phyloP scores from a whole-genome alignment of 1,284 basidiomycete species.

The Pseudozyma sp. region DNA sequence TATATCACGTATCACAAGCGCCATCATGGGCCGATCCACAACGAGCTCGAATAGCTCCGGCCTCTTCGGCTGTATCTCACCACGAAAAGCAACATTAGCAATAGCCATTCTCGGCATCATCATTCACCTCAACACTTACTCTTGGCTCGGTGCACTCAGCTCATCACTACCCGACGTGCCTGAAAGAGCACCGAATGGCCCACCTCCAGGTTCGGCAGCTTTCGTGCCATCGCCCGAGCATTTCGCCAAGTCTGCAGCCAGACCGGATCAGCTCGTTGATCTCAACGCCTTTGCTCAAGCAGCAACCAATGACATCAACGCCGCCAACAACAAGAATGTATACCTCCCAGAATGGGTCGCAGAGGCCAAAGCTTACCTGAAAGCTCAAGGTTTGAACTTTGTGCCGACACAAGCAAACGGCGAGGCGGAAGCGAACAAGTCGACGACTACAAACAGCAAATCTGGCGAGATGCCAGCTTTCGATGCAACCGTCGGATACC shows the following conservation, averaged over 20 bases:
- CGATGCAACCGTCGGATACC: constrained; percentile 9
- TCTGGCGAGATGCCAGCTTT: background rate
- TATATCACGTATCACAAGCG: background rate
- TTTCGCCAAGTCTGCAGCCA: constrained; percentile 32
- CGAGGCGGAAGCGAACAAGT: background rate
- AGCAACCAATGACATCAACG: constrained; percentile 9
- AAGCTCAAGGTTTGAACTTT: constrained; percentile 34
- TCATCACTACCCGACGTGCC: constrained; percentile 50
- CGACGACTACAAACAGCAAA: background rate
- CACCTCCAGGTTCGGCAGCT: constrained; percentile 12
- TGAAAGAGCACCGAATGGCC: constrained; percentile 10
- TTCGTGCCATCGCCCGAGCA: constrained; percentile 13
- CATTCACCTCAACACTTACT: constrained; percentile 49
- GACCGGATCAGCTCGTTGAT: constrained; percentile 17
- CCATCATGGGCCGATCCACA: constrained; percentile 17
- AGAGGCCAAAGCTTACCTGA: constrained; percentile 48
- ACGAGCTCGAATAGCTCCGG: constrained; percentile 19
- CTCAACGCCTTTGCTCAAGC: constrained; percentile 13
- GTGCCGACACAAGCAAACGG: constrained; percentile 11
- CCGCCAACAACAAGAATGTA: constrained; percentile 12
- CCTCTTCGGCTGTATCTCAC: constrained; percentile 37
- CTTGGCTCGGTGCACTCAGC: constrained; percentile 41
- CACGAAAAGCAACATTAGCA: constrained; percentile 48
- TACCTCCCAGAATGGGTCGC: constrained; percentile 39
- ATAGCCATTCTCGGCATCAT: constrained; percentile 56